Percentiles rank a stretch among this genome's conserved stretches.
phyloP scores from a whole-genome alignment of 2,329 filamentous ascomycete species.

The Apiospora arundinis region DNA sequence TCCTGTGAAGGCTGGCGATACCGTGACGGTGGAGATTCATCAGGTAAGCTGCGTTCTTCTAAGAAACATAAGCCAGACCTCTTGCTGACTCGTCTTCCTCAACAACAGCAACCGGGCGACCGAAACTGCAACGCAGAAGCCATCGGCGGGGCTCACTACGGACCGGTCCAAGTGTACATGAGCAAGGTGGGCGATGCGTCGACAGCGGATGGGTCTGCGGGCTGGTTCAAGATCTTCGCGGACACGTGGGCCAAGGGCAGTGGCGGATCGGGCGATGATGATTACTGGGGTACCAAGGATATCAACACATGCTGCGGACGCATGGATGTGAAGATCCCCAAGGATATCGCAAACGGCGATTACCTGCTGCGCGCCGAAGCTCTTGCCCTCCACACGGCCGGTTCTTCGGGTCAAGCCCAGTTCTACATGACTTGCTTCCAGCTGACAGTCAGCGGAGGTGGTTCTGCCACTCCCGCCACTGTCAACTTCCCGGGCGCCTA shows the following conservation, averaged over 20 bases:
- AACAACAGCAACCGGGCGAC: slow-evolving; percentile 49
- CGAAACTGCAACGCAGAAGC: slow-evolving; percentile 53
- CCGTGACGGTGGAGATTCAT: slow-evolving; percentile 44
- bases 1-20: slow-evolving; percentile 40
- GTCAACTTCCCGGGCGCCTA: slow-evolving; percentile 52
- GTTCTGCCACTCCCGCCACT: slow-evolving; percentile 40
- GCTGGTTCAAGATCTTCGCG: slow-evolving; percentile 62
- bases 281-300: slow-evolving; percentile 53
- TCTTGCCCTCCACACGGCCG: slow-evolving; percentile 51
- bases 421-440: slow-evolving; percentile 43
- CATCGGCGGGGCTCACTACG: slow-evolving; percentile 61
- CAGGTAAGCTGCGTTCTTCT: slow-evolving; percentile 47
- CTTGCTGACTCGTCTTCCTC: slow-evolving; percentile 36
- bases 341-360: slow-evolving; percentile 45
- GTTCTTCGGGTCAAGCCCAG: slow-evolving; percentile 39
- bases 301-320: slow-evolving; percentile 48
- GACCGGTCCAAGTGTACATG: slow-evolving; percentile 59
- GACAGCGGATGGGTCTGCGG: slow-evolving; percentile 47
- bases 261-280: slow-evolving; percentile 47
- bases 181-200: slow-evolving; percentile 55
- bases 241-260: slow-evolving; percentile 47
- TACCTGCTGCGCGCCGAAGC: slow-evolving; percentile 53
- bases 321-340: slow-evolving; percentile 50
- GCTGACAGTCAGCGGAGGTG: slow-evolving; percentile 37
- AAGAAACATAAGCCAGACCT: slow-evolving; percentile 38